Conservation (phyloP, 257 asterid genomes). For the Forsythia suspensa region DNA sequence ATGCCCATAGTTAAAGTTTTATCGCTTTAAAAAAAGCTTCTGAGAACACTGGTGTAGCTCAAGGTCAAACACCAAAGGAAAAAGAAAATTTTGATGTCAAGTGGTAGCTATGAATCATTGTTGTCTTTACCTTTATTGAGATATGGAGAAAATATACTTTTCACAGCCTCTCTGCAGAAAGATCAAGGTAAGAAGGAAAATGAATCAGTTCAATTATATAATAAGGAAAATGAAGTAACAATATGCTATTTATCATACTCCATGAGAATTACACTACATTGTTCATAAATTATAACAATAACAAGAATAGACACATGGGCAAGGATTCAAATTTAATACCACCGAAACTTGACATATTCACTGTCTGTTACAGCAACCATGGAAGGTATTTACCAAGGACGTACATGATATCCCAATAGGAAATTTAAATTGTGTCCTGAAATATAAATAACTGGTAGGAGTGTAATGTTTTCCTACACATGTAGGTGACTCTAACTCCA, state of each 20-base stretch:
- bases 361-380: background rate
- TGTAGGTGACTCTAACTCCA: background rate
- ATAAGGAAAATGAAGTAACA: background rate
- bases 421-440: background rate
- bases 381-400: background rate
- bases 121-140: conserved; percentile 67
- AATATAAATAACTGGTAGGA: background rate
- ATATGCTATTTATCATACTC: background rate
- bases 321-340: background rate
- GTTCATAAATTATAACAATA: background rate
- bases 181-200: conserved; percentile 25
- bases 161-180: conserved; percentile 73
- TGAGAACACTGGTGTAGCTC: background rate
- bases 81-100: conserved; percentile 6
- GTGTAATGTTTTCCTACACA: background rate
- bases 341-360: background rate
- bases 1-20: conserved; percentile 6
- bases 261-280: background rate
- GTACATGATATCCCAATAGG: background rate
- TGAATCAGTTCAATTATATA: conserved; percentile 21
- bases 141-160: conserved; percentile 51
- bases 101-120: background rate
- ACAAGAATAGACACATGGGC: background rate
- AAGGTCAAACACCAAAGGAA: background rate
- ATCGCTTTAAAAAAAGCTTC: background rate